phyloP scores from a whole-genome alignment of 164 flowering plant genomes.

The Chimonanthus salicifolius region DNA sequence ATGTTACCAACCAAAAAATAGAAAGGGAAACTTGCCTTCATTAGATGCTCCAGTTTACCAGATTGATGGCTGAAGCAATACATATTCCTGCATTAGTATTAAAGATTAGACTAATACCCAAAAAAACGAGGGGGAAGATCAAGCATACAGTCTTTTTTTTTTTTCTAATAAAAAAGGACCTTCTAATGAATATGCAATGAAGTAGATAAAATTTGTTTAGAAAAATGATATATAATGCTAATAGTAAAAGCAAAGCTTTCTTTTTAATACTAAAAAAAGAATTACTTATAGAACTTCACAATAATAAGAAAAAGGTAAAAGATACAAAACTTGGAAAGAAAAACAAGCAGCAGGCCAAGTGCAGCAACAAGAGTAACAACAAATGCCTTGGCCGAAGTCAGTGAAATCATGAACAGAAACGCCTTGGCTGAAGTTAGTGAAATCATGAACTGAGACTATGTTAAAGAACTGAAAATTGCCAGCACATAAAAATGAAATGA shows the following conservation, averaged over 20 bases:
- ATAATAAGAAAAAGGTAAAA: no score
- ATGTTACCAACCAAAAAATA: neutral
- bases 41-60: slow-evolving; percentile 91
- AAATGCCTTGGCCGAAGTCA: neutral
- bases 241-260: neutral
- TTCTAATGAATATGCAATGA: neutral
- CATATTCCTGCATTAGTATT: slow-evolving; percentile 54
- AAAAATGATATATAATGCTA: no score
- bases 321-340: no score
- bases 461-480: neutral
- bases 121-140: neutral
- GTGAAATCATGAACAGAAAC: neutral
- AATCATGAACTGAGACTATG: neutral
- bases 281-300: no score
- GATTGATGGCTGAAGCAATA: slow-evolving; percentile 94
- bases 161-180: no score
- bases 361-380: neutral
- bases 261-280: no score
- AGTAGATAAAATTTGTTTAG: neutral
- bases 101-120: neutral
- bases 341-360: neutral
- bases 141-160: neutral
- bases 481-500: neutral
- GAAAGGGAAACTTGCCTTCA: slow-evolving; percentile 54
- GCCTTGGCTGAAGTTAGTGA: neutral